phyloP scores from a whole-genome alignment of 352 stramenopile species.

The Aphanomyces cochlioides region DNA sequence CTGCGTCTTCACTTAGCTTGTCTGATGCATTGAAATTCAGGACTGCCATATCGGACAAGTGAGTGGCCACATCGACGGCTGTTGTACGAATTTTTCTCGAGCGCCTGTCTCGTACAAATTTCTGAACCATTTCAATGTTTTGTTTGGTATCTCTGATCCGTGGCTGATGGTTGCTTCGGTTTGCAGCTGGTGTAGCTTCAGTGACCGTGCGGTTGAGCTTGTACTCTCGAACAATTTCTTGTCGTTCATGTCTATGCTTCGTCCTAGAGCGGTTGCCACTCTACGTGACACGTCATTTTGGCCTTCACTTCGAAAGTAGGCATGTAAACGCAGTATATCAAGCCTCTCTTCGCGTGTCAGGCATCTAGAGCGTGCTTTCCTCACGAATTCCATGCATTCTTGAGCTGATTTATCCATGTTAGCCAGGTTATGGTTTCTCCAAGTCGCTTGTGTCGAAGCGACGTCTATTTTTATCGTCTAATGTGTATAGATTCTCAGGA shows the following conservation, averaged over 20 bases:
- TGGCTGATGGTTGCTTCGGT: not conserved
- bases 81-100: not conserved
- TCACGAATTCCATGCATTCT: not conserved
- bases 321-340: conserved; percentile 5
- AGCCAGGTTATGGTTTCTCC: not conserved
- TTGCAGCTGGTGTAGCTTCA: not conserved
- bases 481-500: not conserved
- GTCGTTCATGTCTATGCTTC: not conserved
- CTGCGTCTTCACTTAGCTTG: not conserved
- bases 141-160: not conserved
- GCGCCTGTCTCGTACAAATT: conserved; percentile 3
- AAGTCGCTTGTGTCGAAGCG: not conserved
- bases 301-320: not conserved
- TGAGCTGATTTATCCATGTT: not conserved
- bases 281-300: not conserved
- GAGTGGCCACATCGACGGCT: not conserved
- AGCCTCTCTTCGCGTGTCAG: not conserved
- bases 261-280: not conserved
- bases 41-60: not conserved
- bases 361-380: not conserved
- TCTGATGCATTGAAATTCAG: not conserved
- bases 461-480: conserved; percentile 6
- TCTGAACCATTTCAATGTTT: conserved; percentile 7
- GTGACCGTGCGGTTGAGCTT: not conserved
- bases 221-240: not conserved